Conservation (phyloP, 345 rosid genomes). For the Punica granatum region DNA sequence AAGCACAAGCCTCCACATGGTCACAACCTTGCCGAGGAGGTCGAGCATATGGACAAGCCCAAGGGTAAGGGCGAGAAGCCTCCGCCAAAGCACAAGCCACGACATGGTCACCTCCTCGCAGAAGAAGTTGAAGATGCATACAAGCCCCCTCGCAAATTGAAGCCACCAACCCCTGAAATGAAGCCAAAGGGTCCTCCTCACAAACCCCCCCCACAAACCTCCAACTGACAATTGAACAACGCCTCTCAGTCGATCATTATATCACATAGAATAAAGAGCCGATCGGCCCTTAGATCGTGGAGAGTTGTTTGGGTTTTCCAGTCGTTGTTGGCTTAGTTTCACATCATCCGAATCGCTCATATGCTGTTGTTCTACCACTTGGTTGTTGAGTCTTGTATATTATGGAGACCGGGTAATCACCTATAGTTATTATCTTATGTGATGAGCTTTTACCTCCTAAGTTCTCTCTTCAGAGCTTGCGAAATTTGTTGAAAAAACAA, state of each 20-base stretch:
- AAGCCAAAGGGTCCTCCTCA: slow-evolving; percentile 18
- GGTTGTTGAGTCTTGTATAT: neutral
- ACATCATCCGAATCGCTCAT: neutral
- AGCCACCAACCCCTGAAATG: slow-evolving; percentile 7
- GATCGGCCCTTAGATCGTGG: neutral
- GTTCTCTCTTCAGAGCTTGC: too few relatives aligned
- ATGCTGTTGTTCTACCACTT: neutral
- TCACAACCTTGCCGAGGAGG: slow-evolving; percentile 1
- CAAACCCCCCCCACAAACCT: slow-evolving; percentile 4
- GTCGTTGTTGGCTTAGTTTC: neutral
- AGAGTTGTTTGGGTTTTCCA: neutral
- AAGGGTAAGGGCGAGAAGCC: slow-evolving; percentile 1
- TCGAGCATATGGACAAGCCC: neutral
- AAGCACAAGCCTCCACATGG: slow-evolving; percentile 15
- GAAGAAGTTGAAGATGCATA: slow-evolving; percentile 14
- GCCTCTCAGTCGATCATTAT: neutral
- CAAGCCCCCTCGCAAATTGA: slow-evolving; percentile 7
- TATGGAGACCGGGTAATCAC: neutral
- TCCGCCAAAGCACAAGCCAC: slow-evolving; percentile 5
- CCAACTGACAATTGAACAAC: neutral
- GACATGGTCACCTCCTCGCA: neutral
- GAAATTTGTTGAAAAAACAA: too few relatives aligned
- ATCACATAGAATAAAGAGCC: neutral
- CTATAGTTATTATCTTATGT: neutral
- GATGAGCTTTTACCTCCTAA: too few relatives aligned